These are phyloP conservation scores for Papiliotrema nemorosa DNA, from an alignment of 1,284 basidiomycete genomes.

Conservation along the genomic window DNA sequence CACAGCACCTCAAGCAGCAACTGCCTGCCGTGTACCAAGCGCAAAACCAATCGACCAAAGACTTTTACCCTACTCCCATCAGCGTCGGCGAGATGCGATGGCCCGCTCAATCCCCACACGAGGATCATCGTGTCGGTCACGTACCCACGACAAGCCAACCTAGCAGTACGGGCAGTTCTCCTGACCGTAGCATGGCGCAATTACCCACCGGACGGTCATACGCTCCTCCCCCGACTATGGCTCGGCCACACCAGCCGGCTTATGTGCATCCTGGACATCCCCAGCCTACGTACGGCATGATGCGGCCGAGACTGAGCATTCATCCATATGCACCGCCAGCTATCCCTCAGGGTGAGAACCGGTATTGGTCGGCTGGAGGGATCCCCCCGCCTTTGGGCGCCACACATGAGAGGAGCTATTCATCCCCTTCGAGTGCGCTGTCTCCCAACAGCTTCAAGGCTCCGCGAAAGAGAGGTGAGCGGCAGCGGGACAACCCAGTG, in stretches of 20 bases:
- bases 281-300: background rate
- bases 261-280: background rate
- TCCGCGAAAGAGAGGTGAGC: constrained; percentile 26
- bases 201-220: no score
- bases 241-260: background rate
- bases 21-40: no score
- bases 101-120: no score
- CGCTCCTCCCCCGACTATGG: background rate
- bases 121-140: no score
- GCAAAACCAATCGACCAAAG: no score
- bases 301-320: constrained; percentile 13
- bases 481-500: background rate
- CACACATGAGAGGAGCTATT: background rate
- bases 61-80: no score
- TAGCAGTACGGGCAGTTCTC: no score
- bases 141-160: no score
- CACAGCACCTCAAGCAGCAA: no score
- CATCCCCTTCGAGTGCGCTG: constrained; percentile 8
- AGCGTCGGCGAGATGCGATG: no score
- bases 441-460: constrained; percentile 17
- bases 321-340: constrained; percentile 17
- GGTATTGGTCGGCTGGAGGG: constrained; percentile 9
- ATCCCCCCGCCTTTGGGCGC: background rate
- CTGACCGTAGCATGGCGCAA: no score
- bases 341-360: background rate